These are phyloP conservation scores for Acephala macrosclerotiorum DNA, from an alignment of 2,329 filamentous ascomycete species.

Conservation along the genomic window DNA sequence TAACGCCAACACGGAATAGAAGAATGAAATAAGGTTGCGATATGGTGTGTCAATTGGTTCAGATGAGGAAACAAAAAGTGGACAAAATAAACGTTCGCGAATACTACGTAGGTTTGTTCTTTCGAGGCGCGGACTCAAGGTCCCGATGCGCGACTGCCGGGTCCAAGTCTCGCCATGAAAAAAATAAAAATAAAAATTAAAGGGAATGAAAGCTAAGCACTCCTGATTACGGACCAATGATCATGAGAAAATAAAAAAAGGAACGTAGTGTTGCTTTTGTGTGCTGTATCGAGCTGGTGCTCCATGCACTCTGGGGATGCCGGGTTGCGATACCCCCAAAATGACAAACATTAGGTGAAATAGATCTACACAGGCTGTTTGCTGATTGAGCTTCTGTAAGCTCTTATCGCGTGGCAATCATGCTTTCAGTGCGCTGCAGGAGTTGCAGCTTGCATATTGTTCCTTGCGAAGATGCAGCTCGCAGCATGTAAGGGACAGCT, in stretches of 20 bases:
- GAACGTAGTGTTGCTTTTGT: neutral
- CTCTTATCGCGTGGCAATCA: conserved; percentile 7
- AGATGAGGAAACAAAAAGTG: neutral
- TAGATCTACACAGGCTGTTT: neutral
- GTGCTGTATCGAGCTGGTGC: neutral
- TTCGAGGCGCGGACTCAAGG: neutral
- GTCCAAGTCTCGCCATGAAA: neutral
- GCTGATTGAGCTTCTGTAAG: conserved; percentile 8
- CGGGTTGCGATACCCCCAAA: neutral
- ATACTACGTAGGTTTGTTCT: neutral
- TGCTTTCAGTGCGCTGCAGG: conserved; percentile 10
- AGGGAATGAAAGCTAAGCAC: neutral
- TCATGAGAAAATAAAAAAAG: neutral
- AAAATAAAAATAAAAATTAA: too few relatives aligned
- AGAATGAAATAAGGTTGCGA: neutral
- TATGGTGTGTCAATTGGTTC: neutral
- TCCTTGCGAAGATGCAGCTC: neutral
- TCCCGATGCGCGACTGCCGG: neutral
- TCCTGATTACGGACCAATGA: neutral
- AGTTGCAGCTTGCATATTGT: conserved; percentile 8
- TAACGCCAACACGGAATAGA: neutral
- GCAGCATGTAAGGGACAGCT: neutral
- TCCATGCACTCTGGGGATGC: neutral
- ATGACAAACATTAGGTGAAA: conserved; percentile 2
- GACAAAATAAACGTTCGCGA: neutral